Conservation (phyloP, 2,329 filamentous ascomycete species). For the Diaporthe sp. region DNA sequence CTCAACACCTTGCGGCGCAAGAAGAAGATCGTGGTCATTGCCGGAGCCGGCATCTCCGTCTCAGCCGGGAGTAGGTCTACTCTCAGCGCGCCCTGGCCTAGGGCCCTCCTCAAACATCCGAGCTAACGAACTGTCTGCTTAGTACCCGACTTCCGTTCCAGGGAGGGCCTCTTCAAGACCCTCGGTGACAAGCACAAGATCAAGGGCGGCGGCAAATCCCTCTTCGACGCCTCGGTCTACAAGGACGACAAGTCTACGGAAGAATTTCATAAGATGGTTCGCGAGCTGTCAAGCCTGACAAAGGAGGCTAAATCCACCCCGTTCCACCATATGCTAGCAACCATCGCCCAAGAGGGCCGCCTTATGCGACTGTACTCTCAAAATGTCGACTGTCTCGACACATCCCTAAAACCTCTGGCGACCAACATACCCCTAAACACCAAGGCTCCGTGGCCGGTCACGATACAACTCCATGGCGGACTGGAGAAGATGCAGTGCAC, state of each 20-base stretch:
- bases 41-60: constrained; percentile 96
- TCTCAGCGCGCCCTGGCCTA: constrained; percentile 34
- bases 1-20: constrained; percentile 84
- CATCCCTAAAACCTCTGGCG: constrained; percentile 80
- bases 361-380: constrained; percentile 94
- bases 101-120: constrained; percentile 1
- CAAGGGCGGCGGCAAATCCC: constrained; percentile 92
- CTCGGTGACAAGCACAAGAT: constrained; percentile 89
- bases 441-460: constrained; percentile 93
- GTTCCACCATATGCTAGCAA: constrained; percentile 95
- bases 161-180: constrained; percentile 88
- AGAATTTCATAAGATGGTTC: constrained; percentile 96
- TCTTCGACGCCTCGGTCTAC: constrained; percentile 98
- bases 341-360: constrained; percentile 87
- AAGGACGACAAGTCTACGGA: constrained; percentile 90
- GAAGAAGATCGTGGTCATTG: constrained; percentile 97
- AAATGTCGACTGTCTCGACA: constrained; percentile 97
- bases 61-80: constrained; percentile 85
- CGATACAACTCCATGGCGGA: constrained; percentile 93
- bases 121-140: constrained; percentile 41
- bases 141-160: constrained; percentile 97
- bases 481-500: constrained; percentile 97
- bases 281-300: constrained; percentile 85
- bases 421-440: constrained; percentile 84
- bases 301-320: constrained; percentile 83